These are phyloP conservation scores for Epichloe scottii DNA, from an alignment of 2,329 filamentous ascomycete genomes.

Conservation along the genomic window DNA sequence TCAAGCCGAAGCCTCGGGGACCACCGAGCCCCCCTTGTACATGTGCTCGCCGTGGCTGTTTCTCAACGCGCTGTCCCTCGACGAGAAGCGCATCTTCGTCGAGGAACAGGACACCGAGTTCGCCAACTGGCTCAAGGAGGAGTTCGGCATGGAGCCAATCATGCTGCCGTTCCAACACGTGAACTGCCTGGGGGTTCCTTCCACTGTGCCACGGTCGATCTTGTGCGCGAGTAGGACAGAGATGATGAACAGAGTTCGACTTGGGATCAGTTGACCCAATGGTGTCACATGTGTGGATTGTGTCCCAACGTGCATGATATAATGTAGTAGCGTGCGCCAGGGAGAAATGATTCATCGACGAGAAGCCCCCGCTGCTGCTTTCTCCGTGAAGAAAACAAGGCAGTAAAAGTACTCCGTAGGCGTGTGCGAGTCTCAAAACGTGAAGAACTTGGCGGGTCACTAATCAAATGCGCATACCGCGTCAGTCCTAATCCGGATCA, in stretches of 20 bases:
- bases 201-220: conserved; percentile 17
- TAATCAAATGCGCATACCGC: too few species aligned
- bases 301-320: too few species aligned
- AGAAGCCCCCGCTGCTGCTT: too few species aligned
- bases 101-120: conserved; percentile 13
- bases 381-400: too few species aligned
- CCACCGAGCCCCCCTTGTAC: conserved; percentile 12
- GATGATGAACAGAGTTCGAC: background rate
- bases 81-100: conserved; percentile 15
- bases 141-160: conserved; percentile 10
- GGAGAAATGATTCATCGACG: too few species aligned
- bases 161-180: conserved; percentile 18
- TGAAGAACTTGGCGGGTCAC: too few species aligned
- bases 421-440: too few species aligned
- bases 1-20: conserved; percentile 7
- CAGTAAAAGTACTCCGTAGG: too few species aligned
- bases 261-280: background rate
- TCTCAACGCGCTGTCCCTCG: conserved; percentile 15
- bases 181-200: conserved; percentile 21
- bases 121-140: conserved; percentile 8
- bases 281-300: background rate
- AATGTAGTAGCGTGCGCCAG: too few species aligned
- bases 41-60: conserved; percentile 17
- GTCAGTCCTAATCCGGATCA: too few species aligned
- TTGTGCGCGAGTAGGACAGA: conserved; percentile 3